Evolutionary conservation across 805 yeast genomes (phyloP).

Genomic region (Kazachstania psychrophila): DNA sequence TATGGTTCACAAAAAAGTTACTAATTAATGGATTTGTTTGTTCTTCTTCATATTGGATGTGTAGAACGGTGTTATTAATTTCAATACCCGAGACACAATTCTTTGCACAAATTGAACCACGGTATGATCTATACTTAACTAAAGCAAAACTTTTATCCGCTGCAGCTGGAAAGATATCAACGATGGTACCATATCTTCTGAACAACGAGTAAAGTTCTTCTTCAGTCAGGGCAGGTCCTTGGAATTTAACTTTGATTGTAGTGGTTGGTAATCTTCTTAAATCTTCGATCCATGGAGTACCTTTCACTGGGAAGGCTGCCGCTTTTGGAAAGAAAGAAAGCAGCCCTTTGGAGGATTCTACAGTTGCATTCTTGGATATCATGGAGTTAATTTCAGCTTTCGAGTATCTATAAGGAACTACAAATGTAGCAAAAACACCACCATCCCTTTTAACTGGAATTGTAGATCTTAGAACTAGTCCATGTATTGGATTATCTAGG

Average conservation of each 20-base stretch:
- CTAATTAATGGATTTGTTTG: conserved; percentile 43
- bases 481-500: conserved; percentile 29
- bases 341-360: conserved; percentile 31
- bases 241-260: conserved; percentile 56
- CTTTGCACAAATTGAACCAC: conserved; percentile 77
- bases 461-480: conserved; percentile 45
- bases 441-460: conserved; percentile 77
- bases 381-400: conserved; percentile 44
- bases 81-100: conserved; percentile 81
- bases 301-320: conserved; percentile 65
- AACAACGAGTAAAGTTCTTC: conserved; percentile 65
- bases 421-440: conserved; percentile 81
- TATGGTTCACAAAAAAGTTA: conserved; percentile 60
- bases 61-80: conserved; percentile 56
- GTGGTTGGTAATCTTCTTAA: conserved; percentile 65
- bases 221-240: conserved; percentile 75
- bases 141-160: conserved; percentile 40
- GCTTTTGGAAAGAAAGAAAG: conserved; percentile 41
- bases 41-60: conserved; percentile 62
- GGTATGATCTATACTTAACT: conserved; percentile 45
- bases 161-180: conserved; percentile 56
- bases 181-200: conserved; percentile 78
- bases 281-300: conserved; percentile 95
- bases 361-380: conserved; percentile 40
- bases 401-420: conserved; percentile 44